These are phyloP conservation scores for Hymenoscyphus fructigenus DNA, from an alignment of 2,329 filamentous ascomycete genomes.

Conservation along the genomic window DNA sequence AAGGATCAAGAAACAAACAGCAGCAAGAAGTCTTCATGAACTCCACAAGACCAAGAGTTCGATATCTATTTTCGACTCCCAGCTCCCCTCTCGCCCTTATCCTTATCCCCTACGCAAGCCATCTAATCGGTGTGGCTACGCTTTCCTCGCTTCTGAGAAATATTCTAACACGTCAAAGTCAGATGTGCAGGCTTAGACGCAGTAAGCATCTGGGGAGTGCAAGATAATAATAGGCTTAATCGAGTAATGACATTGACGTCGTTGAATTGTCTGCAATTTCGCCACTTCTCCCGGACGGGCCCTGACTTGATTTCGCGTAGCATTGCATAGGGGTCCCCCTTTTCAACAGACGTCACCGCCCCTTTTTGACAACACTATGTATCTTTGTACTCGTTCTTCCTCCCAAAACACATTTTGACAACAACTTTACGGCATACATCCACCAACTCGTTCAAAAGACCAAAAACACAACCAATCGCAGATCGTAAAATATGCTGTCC, in stretches of 20 bases:
- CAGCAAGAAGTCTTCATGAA: no score
- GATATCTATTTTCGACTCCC: no score
- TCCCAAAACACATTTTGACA: not conserved
- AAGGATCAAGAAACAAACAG: no score
- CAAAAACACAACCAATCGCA: not conserved
- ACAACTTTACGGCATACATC: not conserved
- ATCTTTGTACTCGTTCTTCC: not conserved
- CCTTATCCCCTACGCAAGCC: no score
- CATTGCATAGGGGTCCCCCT: not conserved
- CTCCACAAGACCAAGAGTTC: no score
- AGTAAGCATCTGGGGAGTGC: not conserved
- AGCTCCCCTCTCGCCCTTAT: no score
- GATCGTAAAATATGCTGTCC: no score
- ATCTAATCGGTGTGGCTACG: no score
- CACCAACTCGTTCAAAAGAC: no score
- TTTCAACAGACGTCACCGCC: constrained; percentile 3
- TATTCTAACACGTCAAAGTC: not conserved
- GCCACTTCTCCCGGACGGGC: not conserved
- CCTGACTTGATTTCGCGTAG: not conserved
- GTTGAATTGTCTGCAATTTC: not conserved
- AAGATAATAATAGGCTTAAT: not conserved
- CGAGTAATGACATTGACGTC: not conserved
- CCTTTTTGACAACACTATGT: not conserved
- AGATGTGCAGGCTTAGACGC: not conserved
- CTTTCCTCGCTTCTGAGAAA: not conserved